Evolutionary conservation across 2,329 filamentous ascomycete genomes (phyloP), one percentile per base, ranked within the genome.

Genomic region (Lecanicillium sp.): DNA sequence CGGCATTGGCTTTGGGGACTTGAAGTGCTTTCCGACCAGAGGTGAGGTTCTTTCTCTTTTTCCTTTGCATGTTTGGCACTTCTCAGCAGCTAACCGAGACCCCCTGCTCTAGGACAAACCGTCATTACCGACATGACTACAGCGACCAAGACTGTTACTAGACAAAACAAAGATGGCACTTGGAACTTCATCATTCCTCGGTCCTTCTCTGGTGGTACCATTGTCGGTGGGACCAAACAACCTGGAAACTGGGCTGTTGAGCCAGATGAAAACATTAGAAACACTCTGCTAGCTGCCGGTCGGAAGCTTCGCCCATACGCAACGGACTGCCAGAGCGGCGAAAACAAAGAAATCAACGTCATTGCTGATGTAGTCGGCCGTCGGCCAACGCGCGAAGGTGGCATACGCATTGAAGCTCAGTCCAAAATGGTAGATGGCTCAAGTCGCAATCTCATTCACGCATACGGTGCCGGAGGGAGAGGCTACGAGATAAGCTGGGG

Each of bases 181-280:
- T 80, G 75, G 74, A 67, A 68, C 3, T 81, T 82, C 48, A 69
- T 70, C 37, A 72, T 83, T 19, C 76, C 78, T 3, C 68, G 79
- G 2, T 71, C 70, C 32, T 69, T 75, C 18, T 61, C 71, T 19
- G 78, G 78, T 4, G 78, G 78, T 3, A 82, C 78, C 0, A 63
- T 82, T 30, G 71, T 82, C 22, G 79, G 78, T 11, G 78, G 78
- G 1, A 83, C 77, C 14, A 81, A 78, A 53, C 70, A 81, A 51
- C 65, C 68, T 1, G 59, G 70, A 40, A 63, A 78, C 51, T 76
- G 70, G 70, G 64, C 72, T 31, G 53, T 63, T 1, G 54, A 62
- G 15, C 68, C 74, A 1, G 70, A 63, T 1, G 40, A 45, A 3
- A 63, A 67, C 33, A 67, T 70, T 0, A 57, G 76, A 28, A 54